phyloP scores from a whole-genome alignment of 257 asterid genomes.

The Nicotiana sylvestris region DNA sequence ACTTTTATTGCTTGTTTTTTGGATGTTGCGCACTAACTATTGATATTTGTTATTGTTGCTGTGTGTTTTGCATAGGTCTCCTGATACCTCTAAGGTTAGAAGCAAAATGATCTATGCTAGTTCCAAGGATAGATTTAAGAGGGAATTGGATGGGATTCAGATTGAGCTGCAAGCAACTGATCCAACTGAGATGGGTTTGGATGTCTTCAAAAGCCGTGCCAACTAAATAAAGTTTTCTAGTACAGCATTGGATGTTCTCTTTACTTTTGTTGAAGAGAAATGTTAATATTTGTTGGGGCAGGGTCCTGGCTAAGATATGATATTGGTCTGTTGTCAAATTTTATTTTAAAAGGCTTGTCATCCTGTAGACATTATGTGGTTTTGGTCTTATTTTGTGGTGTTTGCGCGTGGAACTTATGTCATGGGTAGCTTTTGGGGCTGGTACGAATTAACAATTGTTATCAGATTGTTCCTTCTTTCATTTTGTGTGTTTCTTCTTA shows the following conservation, averaged over 20 bases:
- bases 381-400: slow-evolving; percentile 8
- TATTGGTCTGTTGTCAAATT: slow-evolving; percentile 1
- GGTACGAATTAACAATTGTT: neutral
- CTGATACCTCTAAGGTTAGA: slow-evolving; percentile 10
- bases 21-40: neutral
- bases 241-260: slow-evolving; percentile 7
- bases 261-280: slow-evolving; percentile 7
- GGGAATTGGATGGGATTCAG: slow-evolving; percentile 11
- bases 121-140: slow-evolving; percentile 13
- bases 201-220: slow-evolving; percentile 15
- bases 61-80: slow-evolving; percentile 8
- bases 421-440: slow-evolving; percentile 3
- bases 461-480: neutral
- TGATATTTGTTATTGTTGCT: neutral
- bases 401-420: neutral
- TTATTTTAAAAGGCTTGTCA: slow-evolving; percentile 1
- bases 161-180: slow-evolving; percentile 13
- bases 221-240: neutral
- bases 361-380: slow-evolving; percentile 6
- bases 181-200: slow-evolving; percentile 13
- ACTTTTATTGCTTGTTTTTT: neutral
- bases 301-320: neutral
- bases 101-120: slow-evolving; percentile 14
- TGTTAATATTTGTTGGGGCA: slow-evolving; percentile 8
- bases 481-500: neutral